Evolutionary conservation across 352 stramenopile species (phyloP).

Genomic region (Globisporangium nodosum): DNA sequence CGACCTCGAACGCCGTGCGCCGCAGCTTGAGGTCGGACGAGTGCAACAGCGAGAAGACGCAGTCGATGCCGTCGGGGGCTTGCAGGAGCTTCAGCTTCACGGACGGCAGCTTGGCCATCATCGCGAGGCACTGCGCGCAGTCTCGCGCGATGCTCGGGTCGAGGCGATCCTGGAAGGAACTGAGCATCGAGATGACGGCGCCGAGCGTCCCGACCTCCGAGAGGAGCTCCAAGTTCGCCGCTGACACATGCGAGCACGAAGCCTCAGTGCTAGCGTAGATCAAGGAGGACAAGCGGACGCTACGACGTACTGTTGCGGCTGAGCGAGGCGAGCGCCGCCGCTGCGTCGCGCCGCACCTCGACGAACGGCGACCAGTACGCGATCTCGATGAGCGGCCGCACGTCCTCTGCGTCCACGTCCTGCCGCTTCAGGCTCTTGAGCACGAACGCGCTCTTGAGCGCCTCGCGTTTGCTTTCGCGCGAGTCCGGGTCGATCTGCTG

Average conservation of each 20-base stretch:
- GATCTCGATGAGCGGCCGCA: conserved; percentile 77
- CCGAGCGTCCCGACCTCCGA: conserved; percentile 65
- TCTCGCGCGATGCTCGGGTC: conserved; percentile 62
- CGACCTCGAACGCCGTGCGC: conserved; percentile 45
- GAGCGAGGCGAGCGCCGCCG: conserved; percentile 65
- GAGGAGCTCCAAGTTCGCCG: conserved; percentile 63
- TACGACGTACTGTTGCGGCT: conserved; percentile 55
- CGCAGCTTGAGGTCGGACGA: conserved; percentile 44
- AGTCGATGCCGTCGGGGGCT: conserved; percentile 60
- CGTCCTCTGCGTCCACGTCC: conserved; percentile 59
- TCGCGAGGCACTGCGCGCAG: conserved; percentile 51
- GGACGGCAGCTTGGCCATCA: conserved; percentile 44
- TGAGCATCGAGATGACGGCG: conserved; percentile 71
- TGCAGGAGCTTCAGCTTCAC: conserved; percentile 62
- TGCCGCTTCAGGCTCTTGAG: conserved; percentile 32
- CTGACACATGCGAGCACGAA: conserved; percentile 12
- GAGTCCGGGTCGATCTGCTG: conserved; percentile 5
- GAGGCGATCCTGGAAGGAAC: conserved; percentile 34
- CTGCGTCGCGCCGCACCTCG: conserved; percentile 73
- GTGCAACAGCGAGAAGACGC: conserved; percentile 60
- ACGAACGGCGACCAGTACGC: conserved; percentile 85
- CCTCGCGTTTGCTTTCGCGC: conserved; percentile 17
- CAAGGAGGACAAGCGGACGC: background rate
- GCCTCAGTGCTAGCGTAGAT: background rate
- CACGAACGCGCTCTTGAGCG: conserved; percentile 23